Conservation (phyloP, 139 green algal genomes). For the Chlorella ohadii region DNA sequence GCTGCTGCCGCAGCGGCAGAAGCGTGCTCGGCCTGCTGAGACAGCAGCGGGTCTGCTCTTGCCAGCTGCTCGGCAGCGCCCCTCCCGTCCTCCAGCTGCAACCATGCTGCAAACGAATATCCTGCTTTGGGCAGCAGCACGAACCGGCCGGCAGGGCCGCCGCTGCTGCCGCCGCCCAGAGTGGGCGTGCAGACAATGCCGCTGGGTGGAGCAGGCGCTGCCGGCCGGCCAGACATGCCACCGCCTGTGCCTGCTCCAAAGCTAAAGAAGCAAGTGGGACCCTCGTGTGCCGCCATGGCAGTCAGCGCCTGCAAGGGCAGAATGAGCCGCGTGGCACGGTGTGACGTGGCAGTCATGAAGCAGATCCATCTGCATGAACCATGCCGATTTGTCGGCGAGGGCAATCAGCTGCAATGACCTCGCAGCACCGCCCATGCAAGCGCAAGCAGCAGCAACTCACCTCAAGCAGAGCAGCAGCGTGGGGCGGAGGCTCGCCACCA, state of each 20-base stretch:
- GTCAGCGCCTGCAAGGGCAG: slow-evolving; percentile 23
- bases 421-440: not conserved
- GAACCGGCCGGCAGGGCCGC: not conserved
- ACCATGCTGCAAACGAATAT: slow-evolving; percentile 54
- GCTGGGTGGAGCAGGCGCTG: not conserved
- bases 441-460: not conserved
- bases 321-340: too few relatives aligned
- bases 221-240: slow-evolving; percentile 2
- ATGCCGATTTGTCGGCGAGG: too few relatives aligned
- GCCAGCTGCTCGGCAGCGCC: not conserved
- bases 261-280: slow-evolving; percentile 55
- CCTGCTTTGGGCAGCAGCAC: slow-evolving; percentile 31
- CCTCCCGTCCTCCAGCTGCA: slow-evolving; percentile 45
- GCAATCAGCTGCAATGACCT: too few relatives aligned
- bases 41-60: not conserved
- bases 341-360: not conserved
- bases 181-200: slow-evolving; percentile 21
- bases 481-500: not conserved
- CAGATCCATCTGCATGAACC: too few relatives aligned
- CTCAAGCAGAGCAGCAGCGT: not conserved
- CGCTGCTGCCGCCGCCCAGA: not conserved
- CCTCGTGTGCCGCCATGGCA: slow-evolving; percentile 40
- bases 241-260: slow-evolving; percentile 29
- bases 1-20: too few relatives aligned
- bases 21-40: not conserved